These are phyloP conservation scores for Mycena floridula DNA, from an alignment of 768 basidiomycete species.

Conservation along the genomic window DNA sequence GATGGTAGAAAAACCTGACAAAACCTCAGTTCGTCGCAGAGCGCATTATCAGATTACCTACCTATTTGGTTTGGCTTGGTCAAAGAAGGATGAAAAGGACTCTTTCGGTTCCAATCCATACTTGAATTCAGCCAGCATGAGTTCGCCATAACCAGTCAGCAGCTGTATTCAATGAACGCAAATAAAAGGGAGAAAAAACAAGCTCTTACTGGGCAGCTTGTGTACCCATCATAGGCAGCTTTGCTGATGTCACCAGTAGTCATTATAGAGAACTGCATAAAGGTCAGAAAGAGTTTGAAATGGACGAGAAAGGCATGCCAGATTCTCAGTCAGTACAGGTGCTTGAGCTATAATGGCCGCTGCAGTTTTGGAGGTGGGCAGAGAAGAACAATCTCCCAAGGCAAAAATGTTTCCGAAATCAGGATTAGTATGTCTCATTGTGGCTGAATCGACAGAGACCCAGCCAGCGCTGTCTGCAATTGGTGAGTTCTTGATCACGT, in stretches of 20 bases:
- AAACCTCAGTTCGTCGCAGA: too few relatives aligned
- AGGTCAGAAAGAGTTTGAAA: too few relatives aligned
- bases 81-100: slow-evolving; percentile 62
- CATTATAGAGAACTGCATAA: slow-evolving; percentile 66
- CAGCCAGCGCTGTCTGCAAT: slow-evolving; percentile 81
- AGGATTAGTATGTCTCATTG: slow-evolving; percentile 79
- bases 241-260: slow-evolving; percentile 62
- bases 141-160: slow-evolving; percentile 73
- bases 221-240: slow-evolving; percentile 84
- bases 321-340: slow-evolving; percentile 86
- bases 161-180: slow-evolving; percentile 34
- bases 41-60: too few relatives aligned
- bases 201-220: slow-evolving; percentile 72
- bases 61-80: slow-evolving; percentile 77
- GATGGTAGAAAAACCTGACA: slow-evolving; percentile 70
- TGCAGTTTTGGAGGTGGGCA: slow-evolving; percentile 95
- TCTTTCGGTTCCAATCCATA: slow-evolving; percentile 88
- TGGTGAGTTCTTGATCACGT: slow-evolving; percentile 71
- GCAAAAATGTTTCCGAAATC: slow-evolving; percentile 80
- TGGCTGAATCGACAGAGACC: slow-evolving; percentile 80
- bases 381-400: slow-evolving; percentile 85
- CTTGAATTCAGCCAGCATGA: slow-evolving; percentile 91
- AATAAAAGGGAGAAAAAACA: slow-evolving; percentile 3
- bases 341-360: slow-evolving; percentile 91
- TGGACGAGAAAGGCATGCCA: too few relatives aligned